Evolutionary conservation across 2,329 filamentous ascomycete genomes (phyloP).

Genomic region (Talaromyces verruculosus): DNA sequence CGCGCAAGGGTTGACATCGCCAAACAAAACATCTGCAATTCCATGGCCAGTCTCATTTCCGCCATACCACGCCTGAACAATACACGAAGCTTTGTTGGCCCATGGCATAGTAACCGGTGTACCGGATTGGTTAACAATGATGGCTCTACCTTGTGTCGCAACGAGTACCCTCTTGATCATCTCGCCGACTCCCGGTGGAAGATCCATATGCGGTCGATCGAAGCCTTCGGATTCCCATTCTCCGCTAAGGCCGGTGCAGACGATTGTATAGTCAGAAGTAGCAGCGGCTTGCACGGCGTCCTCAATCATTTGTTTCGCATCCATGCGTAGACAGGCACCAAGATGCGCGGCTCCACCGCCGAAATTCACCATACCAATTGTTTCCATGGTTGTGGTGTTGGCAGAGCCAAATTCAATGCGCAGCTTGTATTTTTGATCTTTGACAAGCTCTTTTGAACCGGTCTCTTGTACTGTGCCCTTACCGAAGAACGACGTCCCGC

Average conservation of each 20-base stretch:
- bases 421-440: conserved; percentile 59
- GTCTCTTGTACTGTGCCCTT: conserved; percentile 65
- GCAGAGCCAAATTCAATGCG: conserved; percentile 61
- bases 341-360: conserved; percentile 62
- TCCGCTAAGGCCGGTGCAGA: conserved; percentile 28
- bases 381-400: conserved; percentile 40
- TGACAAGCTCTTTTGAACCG: conserved; percentile 57
- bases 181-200: conserved; percentile 56
- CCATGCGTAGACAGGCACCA: conserved; percentile 60
- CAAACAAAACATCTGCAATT: conserved; percentile 75
- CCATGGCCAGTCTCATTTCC: conserved; percentile 81
- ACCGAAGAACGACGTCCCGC: conserved; percentile 65
- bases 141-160: conserved; percentile 67
- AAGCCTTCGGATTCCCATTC: conserved; percentile 80
- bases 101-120: conserved; percentile 61
- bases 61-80: conserved; percentile 80
- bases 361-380: conserved; percentile 51
- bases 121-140: conserved; percentile 76
- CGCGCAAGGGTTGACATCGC: conserved; percentile 69
- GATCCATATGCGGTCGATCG: conserved; percentile 58
- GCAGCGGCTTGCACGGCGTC: conserved; percentile 67
- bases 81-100: conserved; percentile 49
- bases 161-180: conserved; percentile 63
- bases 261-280: conserved; percentile 51
- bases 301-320: conserved; percentile 60